phyloP scores from a whole-genome alignment of 192 early-diverging fungal genomes.

The Chytriomyces sp. region DNA sequence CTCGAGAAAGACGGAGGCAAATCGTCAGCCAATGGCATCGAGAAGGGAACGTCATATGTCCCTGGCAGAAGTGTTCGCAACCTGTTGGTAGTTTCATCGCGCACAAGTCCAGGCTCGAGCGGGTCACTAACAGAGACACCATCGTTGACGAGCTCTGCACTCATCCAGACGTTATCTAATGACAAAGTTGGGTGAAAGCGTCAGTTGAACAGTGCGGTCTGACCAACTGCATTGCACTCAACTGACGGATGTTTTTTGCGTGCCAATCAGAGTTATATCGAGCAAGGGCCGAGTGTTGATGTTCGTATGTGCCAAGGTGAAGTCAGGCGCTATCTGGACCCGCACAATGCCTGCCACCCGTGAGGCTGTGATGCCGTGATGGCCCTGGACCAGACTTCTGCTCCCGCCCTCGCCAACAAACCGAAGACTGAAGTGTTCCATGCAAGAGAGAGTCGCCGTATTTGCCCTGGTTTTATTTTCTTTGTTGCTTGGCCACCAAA shows the following conservation, averaged over 20 bases:
- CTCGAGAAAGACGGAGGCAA: background rate
- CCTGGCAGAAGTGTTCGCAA: background rate
- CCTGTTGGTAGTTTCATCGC: background rate
- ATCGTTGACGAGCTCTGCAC: background rate
- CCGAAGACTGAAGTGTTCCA: no score
- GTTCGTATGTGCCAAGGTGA: background rate
- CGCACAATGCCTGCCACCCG: background rate
- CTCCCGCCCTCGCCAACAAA: no score
- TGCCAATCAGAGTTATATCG: background rate
- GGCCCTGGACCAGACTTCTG: background rate
- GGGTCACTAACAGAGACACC: background rate
- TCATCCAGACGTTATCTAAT: background rate
- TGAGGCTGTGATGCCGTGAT: background rate
- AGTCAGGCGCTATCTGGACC: background rate
- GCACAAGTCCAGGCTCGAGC: background rate
- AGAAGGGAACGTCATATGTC: background rate
- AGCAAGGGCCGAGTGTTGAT: background rate
- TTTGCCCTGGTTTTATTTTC: no score
- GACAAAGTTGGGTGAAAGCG: background rate
- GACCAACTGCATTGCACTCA: background rate
- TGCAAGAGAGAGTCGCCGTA: no score
- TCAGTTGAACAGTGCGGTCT: background rate
- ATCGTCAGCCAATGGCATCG: background rate
- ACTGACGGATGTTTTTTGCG: background rate
- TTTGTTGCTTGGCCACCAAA: no score